These are phyloP conservation scores for Pyricularia sp. DNA, from an alignment of 2,329 filamentous ascomycete genomes.

Conservation along the genomic window DNA sequence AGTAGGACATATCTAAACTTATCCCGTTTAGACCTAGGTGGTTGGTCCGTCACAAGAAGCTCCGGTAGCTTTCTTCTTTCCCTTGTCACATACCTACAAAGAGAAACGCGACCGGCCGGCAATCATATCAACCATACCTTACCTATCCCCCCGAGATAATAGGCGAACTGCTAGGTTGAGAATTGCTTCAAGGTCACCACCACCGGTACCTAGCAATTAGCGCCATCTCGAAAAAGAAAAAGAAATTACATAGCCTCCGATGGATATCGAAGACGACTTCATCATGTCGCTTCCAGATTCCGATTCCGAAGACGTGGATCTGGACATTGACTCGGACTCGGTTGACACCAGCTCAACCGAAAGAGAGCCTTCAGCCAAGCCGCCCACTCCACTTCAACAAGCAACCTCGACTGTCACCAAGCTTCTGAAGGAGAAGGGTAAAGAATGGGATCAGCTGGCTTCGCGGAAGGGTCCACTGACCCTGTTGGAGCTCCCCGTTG, in stretches of 20 bases:
- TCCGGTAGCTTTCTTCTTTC: neutral
- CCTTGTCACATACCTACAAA: neutral
- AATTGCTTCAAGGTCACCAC: neutral
- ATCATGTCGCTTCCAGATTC: conserved; percentile 3
- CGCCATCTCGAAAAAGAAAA: neutral
- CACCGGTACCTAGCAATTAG: neutral
- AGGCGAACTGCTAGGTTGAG: neutral
- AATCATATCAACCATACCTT: neutral
- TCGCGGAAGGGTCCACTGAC: conserved; percentile 47
- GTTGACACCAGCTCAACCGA: conserved; percentile 2
- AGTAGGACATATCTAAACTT: neutral
- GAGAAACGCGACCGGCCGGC: neutral
- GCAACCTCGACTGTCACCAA: conserved; percentile 23
- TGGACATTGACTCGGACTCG: neutral
- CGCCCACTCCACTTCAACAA: conserved; percentile 7
- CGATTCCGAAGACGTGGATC: neutral
- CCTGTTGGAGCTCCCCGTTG: conserved; percentile 67
- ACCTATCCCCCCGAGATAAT: neutral
- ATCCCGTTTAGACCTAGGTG: neutral
- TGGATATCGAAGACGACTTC: conserved; percentile 6
- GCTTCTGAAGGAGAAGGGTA: conserved; percentile 48
- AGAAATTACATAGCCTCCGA: too few species aligned
- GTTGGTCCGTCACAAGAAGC: conserved; percentile 2
- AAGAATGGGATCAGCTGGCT: conserved; percentile 58
- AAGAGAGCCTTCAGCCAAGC: neutral